Base-by-base conservation (phyloP, 129 eudicot species). In the Rutidosis leptorrhynchoides region DNA sequence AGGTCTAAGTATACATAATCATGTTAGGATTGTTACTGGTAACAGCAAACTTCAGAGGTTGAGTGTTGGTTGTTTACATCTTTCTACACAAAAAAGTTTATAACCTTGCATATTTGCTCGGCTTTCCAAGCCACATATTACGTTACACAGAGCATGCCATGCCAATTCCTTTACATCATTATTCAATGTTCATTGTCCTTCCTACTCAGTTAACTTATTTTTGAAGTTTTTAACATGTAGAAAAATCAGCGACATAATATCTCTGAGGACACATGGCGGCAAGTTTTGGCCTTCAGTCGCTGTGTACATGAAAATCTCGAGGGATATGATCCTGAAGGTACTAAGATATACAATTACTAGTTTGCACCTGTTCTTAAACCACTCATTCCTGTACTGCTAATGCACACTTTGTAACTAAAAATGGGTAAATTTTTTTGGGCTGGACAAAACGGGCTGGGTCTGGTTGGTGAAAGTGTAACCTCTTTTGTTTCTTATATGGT, bases 211-310 rank as follows among this genome's bases (percentile, higher is more conserved):
- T 40, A 40, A 40, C 46, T 40, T 2, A 40, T 12, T 40, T 40
- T 40, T 40, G n/a, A 40, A 40, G n/a, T 40, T 40, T 40, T 40
- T 12, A 32, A 60, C 40, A 24, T 65, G 58, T 68, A 94, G 99
- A 67, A 77, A 77, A 82, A 89, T 56, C 99, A 94, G 75, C 90
- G 93, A 61, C 87, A 89, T 67, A 94, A 94, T 79, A 94, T 94
- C 64, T 89, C 99, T 3, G 99, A 89, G 89, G 99, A 94, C 72
- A 89, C 99, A 20, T 94, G 99, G 99, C 63, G 90, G 62, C 99
- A 94, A 79, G 97, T 94, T 61, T 84, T 94, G 68, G 89, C 95
- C 56, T 94, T 94, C 75, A 94, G 97, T 64, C 86, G 95, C 11
- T 89, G 95, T 84, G 95, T 94, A 68, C 95, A 89, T 73, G 99